Percentiles rank a stretch among this genome's conserved stretches.
Conservation (phyloP, 768 basidiomycete species). For the Cytidiella melzeri region DNA sequence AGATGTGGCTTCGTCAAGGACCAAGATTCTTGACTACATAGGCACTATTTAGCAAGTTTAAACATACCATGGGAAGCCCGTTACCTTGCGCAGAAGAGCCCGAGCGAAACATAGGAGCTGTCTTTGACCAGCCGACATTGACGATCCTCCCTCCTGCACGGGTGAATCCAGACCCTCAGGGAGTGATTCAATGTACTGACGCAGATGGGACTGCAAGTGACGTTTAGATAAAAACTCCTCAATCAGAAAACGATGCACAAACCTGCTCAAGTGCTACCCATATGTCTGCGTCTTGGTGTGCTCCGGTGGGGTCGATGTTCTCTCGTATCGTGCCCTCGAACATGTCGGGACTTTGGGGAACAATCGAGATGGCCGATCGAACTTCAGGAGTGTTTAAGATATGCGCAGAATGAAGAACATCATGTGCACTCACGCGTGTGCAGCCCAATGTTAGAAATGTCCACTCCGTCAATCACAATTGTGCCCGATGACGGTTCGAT, state of each 20-base stretch:
- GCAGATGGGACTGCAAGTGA: conserved; percentile 50
- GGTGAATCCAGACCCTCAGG: conserved; percentile 65
- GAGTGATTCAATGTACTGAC: conserved; percentile 59
- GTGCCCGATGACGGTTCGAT: conserved; percentile 65
- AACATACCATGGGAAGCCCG: conserved; percentile 10
- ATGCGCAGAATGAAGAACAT: not conserved
- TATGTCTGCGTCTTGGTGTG: conserved; percentile 71
- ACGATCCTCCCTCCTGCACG: conserved; percentile 74
- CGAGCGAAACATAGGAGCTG: conserved; percentile 88
- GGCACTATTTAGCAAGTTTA: no score
- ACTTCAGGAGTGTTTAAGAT: conserved; percentile 34
- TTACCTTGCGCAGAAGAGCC: conserved; percentile 70
- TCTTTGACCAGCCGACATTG: conserved; percentile 78
- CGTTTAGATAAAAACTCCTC: not conserved
- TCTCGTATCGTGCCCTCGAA: conserved; percentile 71
- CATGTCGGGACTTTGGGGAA: conserved; percentile 68
- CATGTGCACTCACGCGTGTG: conserved; percentile 47
- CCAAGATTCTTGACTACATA: conserved; percentile 70
- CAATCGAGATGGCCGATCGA: conserved; percentile 76
- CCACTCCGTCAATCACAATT: conserved; percentile 68
- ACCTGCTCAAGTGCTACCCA: conserved; percentile 80
- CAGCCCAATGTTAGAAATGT: conserved; percentile 71
- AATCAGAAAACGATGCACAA: conserved; percentile 17
- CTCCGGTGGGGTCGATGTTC: conserved; percentile 84
- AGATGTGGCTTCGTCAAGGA: conserved; percentile 92